Evolutionary conservation across 148 eudicot species (phyloP).

Genomic region (Selenicereus undatus): DNA sequence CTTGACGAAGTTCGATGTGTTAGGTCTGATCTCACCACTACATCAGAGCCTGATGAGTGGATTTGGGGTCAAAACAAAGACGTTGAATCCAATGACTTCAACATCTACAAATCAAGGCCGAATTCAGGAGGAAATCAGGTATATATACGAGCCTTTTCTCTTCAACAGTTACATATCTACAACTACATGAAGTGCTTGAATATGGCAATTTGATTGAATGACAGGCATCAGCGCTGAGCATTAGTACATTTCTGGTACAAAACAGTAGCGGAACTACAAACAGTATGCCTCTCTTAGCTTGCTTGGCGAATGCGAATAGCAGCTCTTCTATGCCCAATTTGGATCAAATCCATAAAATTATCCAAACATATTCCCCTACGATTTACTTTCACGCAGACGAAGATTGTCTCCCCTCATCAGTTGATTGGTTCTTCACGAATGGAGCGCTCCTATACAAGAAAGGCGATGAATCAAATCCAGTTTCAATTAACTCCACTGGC

Average conservation of each 20-base stretch:
- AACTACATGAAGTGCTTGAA: not conserved
- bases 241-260: slow-evolving; percentile 32
- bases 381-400: slow-evolving; percentile 40
- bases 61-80: slow-evolving; percentile 28
- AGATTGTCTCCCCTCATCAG: slow-evolving; percentile 34
- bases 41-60: slow-evolving; percentile 26
- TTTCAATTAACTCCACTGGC: slow-evolving; percentile 27
- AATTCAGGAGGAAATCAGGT: slow-evolving; percentile 24
- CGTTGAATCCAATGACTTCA: slow-evolving; percentile 21
- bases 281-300: slow-evolving; percentile 13
- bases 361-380: slow-evolving; percentile 31
- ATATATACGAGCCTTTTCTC: not conserved
- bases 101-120: slow-evolving; percentile 27
- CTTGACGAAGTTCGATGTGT: slow-evolving; percentile 25
- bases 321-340: slow-evolving; percentile 35
- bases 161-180: too few relatives aligned
- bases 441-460: slow-evolving; percentile 37
- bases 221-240: slow-evolving; percentile 28
- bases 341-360: slow-evolving; percentile 27
- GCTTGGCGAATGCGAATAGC: slow-evolving; percentile 24
- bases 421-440: slow-evolving; percentile 39
- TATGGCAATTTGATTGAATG: slow-evolving; percentile 1
- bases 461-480: slow-evolving; percentile 30
- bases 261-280: slow-evolving; percentile 19
- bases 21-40: slow-evolving; percentile 31